These are phyloP conservation scores for Euptelea pleiosperma DNA, from an alignment of 164 flowering plant species.

Conservation along the genomic window DNA sequence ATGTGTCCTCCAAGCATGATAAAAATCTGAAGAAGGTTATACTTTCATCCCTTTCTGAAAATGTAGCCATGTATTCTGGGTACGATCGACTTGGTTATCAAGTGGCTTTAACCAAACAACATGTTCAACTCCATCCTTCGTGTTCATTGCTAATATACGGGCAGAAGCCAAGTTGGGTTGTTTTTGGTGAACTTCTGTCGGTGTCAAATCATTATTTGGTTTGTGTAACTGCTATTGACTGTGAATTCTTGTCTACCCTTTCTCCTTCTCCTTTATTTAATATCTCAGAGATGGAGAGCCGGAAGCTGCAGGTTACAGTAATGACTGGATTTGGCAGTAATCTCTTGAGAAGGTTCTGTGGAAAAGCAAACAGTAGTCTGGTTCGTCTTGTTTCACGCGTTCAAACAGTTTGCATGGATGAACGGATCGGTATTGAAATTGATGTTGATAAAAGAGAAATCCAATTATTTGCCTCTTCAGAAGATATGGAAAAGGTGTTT, in stretches of 20 bases:
- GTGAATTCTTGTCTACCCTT: constrained; percentile 45
- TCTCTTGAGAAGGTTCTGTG: constrained; percentile 73
- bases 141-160: constrained; percentile 73
- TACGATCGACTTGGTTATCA: constrained; percentile 82
- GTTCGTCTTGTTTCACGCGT: constrained; percentile 45
- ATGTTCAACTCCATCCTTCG: constrained; percentile 82
- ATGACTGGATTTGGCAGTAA: constrained; percentile 55
- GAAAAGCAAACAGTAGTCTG: constrained; percentile 52
- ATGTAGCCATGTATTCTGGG: constrained; percentile 88
- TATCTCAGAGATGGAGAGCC: constrained; percentile 39
- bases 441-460: constrained; percentile 53
- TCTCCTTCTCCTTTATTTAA: constrained; percentile 63
- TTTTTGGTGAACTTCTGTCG: constrained; percentile 76
- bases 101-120: constrained; percentile 71
- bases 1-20: constrained; percentile 40
- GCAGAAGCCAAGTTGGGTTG: constrained; percentile 83
- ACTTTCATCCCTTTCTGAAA: constrained; percentile 75
- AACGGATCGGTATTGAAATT: constrained; percentile 59
- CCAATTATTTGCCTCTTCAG: constrained; percentile 49
- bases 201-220: constrained; percentile 60
- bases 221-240: constrained; percentile 80
- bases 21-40: constrained; percentile 49
- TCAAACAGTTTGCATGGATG: constrained; percentile 42
- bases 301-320: constrained; percentile 40
- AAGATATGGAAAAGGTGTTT: constrained; percentile 43